These are phyloP conservation scores for Pestalotiopsis sp. DNA, from an alignment of 2,329 filamentous ascomycete genomes.

Conservation along the genomic window DNA sequence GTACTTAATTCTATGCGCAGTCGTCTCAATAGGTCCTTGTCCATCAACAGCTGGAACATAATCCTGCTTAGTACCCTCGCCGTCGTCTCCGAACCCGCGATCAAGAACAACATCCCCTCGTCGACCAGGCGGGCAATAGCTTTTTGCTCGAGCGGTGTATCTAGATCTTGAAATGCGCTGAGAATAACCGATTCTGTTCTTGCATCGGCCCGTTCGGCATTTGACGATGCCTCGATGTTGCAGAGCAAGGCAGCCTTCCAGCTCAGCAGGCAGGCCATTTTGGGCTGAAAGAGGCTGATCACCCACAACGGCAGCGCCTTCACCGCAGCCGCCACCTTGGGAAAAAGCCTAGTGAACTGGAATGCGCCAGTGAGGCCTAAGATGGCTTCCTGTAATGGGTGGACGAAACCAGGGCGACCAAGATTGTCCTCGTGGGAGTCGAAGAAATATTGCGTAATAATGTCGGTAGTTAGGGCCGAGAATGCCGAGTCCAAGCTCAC, in stretches of 20 bases:
- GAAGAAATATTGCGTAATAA: constrained; percentile 15
- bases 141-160: background rate
- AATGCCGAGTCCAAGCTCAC: constrained; percentile 19
- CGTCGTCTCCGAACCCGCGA: constrained; percentile 6
- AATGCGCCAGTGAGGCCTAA: background rate
- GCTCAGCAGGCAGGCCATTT: background rate
- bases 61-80: background rate
- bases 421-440: background rate
- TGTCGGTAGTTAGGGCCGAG: constrained; percentile 22
- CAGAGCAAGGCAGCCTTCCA: background rate
- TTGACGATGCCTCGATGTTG: background rate
- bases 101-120: constrained; percentile 1
- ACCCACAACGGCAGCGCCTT: background rate
- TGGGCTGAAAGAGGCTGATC: background rate
- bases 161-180: background rate
- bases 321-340: background rate
- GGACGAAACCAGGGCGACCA: background rate
- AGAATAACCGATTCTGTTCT: background rate
- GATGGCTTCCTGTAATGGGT: background rate
- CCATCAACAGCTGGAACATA: background rate
- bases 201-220: background rate
- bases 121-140: background rate
- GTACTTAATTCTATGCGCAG: background rate
- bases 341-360: background rate
- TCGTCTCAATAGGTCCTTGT: background rate